phyloP scores from a whole-genome alignment of 2,329 filamentous ascomycete genomes.

The Sphaerulina musiva region DNA sequence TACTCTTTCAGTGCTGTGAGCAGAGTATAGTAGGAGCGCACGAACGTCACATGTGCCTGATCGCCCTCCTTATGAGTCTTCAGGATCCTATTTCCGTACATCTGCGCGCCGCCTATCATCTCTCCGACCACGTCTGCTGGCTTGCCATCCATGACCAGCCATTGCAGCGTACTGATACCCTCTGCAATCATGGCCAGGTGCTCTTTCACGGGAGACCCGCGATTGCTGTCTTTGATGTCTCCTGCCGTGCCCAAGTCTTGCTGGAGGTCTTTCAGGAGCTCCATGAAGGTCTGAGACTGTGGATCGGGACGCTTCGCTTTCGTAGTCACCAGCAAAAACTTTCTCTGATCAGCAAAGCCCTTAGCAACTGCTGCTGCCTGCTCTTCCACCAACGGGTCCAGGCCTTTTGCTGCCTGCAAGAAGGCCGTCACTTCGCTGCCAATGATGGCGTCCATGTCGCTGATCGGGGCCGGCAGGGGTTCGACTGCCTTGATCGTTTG shows the following conservation, averaged over 20 bases:
- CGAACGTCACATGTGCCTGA: conserved; percentile 74
- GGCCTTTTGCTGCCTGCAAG: conserved; percentile 66
- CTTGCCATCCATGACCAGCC: conserved; percentile 78
- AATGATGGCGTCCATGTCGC: conserved; percentile 80
- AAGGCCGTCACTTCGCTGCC: conserved; percentile 68
- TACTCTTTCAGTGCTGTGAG: conserved; percentile 80
- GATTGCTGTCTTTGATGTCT: conserved; percentile 74
- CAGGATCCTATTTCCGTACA: conserved; percentile 89
- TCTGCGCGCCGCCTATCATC: conserved; percentile 74
- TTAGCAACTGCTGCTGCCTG: conserved; percentile 61
- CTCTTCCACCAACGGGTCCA: conserved; percentile 59
- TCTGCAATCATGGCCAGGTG: conserved; percentile 84
- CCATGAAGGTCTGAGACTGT: conserved; percentile 61
- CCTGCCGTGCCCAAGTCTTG: conserved; percentile 71
- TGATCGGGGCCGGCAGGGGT: conserved; percentile 66
- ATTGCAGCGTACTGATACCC: conserved; percentile 80
- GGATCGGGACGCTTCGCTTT: conserved; percentile 88
- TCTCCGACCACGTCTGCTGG: conserved; percentile 83
- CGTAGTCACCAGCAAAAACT: conserved; percentile 78
- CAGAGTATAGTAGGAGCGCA: conserved; percentile 85
- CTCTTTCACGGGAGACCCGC: conserved; percentile 66
- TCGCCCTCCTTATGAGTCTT: conserved; percentile 86
- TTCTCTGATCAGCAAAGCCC: conserved; percentile 77
- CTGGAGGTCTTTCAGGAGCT: conserved; percentile 81
- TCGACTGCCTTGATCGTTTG: conserved; percentile 32